Evolutionary conservation across 768 basidiomycete species (phyloP), one percentile per base, ranked within the genome.

Genomic region (Suillus lakei): DNA sequence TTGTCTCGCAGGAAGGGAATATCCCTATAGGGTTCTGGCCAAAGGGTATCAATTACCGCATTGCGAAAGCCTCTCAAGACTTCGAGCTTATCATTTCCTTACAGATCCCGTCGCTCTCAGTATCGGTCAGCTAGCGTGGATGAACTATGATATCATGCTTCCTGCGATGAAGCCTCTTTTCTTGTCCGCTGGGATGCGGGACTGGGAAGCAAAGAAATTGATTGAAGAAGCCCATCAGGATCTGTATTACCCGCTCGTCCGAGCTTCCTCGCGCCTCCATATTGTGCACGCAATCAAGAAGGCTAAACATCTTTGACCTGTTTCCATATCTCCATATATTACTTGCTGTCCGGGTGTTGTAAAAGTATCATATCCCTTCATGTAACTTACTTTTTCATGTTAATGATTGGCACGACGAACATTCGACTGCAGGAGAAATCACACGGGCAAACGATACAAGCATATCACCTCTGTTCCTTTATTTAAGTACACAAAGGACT

Each of bases 21-120:
- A 82, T 91, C 64, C 90, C 90, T 34, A 84, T 91, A 56, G 90
- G 90, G 18, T 89, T 87, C 69, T 88, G 88, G 87, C 88, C 87
- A 34, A 80, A 79, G 80, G 88, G 89, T 65, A 53, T 34, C 58
- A 56, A 59, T 23, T 34, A 58, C 62, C 62, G 66, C 50, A 65
- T 63, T 21, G 38, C n/a, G 38, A 51, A 65, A 63, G 41, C 41
- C n/a, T 63, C 26, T n/a, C n/a, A n/a, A n/a, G n/a, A n/a, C n/a
- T 62, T 48, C 41, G 58, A 67, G 18, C 62, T 43, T 54, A 39
- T 62, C 64, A 26, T 62, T 70, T 60, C 51, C 39, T 58, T 65
- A 23, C 58, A 91, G 90, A 91, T 74, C 80, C 82, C 9, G 77
- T 83, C 61, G 80, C 84, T 41, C 81, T 91, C 41, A 89, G 87